Evolutionary conservation across 176 grass and related monocot species (phyloP).

Genomic region (Saccharum officinarum): DNA sequence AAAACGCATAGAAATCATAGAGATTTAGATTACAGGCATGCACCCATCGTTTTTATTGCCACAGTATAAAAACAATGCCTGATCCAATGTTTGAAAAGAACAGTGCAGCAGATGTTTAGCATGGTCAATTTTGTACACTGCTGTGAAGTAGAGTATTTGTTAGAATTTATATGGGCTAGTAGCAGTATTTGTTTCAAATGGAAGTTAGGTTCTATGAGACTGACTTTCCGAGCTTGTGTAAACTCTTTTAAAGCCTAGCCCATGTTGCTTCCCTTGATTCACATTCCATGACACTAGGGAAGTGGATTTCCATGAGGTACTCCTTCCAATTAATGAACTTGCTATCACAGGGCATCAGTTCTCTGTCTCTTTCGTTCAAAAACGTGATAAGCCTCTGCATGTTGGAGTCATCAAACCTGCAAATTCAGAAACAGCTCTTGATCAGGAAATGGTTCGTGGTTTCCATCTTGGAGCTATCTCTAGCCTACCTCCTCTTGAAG

Average conservation of each 20-base stretch:
- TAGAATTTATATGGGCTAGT: not conserved
- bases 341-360: constrained; percentile 25
- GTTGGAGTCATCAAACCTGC: constrained; percentile 40
- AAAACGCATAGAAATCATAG: not conserved
- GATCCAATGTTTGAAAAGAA: not conserved
- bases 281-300: constrained; percentile 29
- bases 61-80: not conserved
- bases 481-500: not conserved
- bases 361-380: not conserved
- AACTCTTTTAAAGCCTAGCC: constrained; percentile 8
- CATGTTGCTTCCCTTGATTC: constrained; percentile 4
- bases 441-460: not conserved
- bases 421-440: not conserved
- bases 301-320: constrained; percentile 33
- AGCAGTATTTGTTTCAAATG: not conserved
- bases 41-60: not conserved
- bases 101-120: not conserved
- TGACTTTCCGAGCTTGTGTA: not conserved
- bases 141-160: not conserved
- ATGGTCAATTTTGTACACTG: not conserved
- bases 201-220: not conserved
- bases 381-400: constrained; percentile 21
- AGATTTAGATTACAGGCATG: not conserved
- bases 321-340: constrained; percentile 26
- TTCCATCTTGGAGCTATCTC: not conserved